A percentile compares a stretch with the other conserved stretches of the same genome.
Evolutionary conservation across 2,329 filamentous ascomycete genomes (phyloP).

Genomic region (Fonsecaea pugnacius): DNA sequence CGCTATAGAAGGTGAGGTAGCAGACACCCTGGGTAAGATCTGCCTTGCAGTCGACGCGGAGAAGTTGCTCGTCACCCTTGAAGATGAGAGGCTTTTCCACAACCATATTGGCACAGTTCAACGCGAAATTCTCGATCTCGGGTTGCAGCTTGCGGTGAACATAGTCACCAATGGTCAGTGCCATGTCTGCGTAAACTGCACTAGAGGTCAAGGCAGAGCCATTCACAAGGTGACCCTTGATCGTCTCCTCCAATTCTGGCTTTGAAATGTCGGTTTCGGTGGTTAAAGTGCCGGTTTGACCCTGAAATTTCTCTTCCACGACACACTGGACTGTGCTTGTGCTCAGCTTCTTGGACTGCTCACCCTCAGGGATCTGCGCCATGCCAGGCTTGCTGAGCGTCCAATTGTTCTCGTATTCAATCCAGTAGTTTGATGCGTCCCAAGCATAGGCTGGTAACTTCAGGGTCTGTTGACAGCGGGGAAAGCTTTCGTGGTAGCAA

Average conservation of each 20-base stretch:
- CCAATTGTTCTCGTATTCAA: conserved; percentile 41
- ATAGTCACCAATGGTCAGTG: conserved; percentile 37
- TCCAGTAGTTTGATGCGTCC: conserved; percentile 34
- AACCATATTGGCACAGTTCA: conserved; percentile 44
- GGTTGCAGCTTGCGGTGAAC: conserved; percentile 44
- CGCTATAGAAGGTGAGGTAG: conserved; percentile 14
- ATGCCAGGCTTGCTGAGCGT: neutral
- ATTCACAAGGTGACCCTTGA: conserved; percentile 38
- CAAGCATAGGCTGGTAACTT: conserved; percentile 25
- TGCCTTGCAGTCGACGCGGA: conserved; percentile 2
- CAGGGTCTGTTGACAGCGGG: conserved; percentile 4
- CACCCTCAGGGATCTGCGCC: neutral
- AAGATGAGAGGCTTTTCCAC: conserved; percentile 63
- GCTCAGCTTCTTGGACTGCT: conserved; percentile 28
- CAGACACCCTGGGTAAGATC: conserved; percentile 18
- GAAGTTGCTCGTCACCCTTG: conserved; percentile 38
- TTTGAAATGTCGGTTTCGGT: conserved; percentile 34
- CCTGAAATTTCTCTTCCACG: neutral
- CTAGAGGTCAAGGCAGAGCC: conserved; percentile 38
- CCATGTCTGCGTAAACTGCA: conserved; percentile 39
- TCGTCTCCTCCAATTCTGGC: conserved; percentile 29
- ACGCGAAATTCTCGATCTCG: conserved; percentile 40
- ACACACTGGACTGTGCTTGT: conserved; percentile 17
- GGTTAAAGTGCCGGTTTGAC: conserved; percentile 1
- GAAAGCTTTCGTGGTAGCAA: conserved; percentile 68